Base-by-base conservation (phyloP, 345 rosid genomes). In the Eucalyptus tenuipes region DNA sequence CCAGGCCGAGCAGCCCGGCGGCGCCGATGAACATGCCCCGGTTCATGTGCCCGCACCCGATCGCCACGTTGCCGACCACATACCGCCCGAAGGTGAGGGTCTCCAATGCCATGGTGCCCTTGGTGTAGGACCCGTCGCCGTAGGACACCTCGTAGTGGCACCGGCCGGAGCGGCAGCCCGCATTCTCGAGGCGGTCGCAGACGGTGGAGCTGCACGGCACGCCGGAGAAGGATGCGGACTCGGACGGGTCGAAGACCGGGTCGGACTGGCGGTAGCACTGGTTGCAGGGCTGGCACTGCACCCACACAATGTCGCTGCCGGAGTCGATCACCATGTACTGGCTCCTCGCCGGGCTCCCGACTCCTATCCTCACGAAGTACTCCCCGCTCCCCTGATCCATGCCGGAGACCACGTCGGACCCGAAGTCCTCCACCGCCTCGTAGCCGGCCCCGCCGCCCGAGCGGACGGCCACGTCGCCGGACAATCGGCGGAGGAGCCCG, bases 301-400 rank as follows among this genome's bases (percentile, higher is more conserved):
- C 98, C 99, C 99, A 98, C 59, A 98, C 98, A 85, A 98, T 97
- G 87, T 98, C 99, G 52, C 99, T 97, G 3, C 99, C 99, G 18
- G 99, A 95, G 88, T 98, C 99, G 80, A 97, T 92, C 8, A 97
- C 99, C 95, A 98, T 93, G 92, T 95, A 96, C 86, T 98, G 99
- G 88, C 93, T 95, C 88, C 94, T 93, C 1, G 99, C 94, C 0
- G 99, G 99, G 87, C 97, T 95, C 4, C 99, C 99, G 12, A 98
- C 96, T 40, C 99, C 99, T 18, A 98, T 94, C 88, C 99, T 90
- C 2, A 98, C 97, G 55, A 98, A 97, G 87, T 97, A 98, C 86
- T 98, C 99, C 1, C 99, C 99, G 13, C 99, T 98, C 1, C 99
- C 99, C 90, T 98, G 98, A 88, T 95, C 94, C 98, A 95, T 96